These are phyloP conservation scores for Fomitopsis serialis DNA, from an alignment of 768 basidiomycete genomes.

Conservation along the genomic window DNA sequence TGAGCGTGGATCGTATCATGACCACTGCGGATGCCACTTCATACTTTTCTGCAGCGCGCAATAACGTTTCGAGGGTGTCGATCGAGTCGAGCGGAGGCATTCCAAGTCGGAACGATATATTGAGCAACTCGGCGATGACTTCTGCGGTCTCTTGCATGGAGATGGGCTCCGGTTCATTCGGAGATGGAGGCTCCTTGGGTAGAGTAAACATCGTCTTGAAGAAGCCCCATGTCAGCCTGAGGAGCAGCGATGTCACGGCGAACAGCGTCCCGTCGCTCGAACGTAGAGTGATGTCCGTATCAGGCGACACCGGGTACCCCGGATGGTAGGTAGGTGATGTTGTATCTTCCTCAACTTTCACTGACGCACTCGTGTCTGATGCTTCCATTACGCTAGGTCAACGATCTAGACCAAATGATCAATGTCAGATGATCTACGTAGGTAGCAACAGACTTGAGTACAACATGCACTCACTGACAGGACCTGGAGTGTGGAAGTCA, in stretches of 20 bases:
- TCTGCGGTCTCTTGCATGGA: conserved; percentile 29
- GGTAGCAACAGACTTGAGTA: neutral
- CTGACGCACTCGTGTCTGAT: neutral
- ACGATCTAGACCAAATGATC: no score
- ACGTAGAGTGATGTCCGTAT: conserved; percentile 15
- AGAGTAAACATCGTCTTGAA: conserved; percentile 24
- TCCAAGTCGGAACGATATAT: conserved; percentile 37
- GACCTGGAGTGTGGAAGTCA: neutral
- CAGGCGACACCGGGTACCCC: neutral
- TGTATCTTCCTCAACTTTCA: no score
- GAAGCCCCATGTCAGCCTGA: conserved; percentile 20
- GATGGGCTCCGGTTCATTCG: conserved; percentile 13
- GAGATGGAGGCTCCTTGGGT: conserved; percentile 9
- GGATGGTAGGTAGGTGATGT: neutral
- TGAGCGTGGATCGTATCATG: conserved; percentile 35
- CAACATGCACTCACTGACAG: neutral
- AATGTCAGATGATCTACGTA: no score
- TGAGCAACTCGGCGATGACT: conserved; percentile 33
- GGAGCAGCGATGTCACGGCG: conserved; percentile 17
- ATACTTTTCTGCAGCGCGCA: conserved; percentile 40
- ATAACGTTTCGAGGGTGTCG: conserved; percentile 35
- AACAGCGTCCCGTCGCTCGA: conserved; percentile 17
- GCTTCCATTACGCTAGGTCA: neutral
- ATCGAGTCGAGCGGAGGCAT: conserved; percentile 35
- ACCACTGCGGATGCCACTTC: conserved; percentile 40